Evolutionary conservation across 2,329 filamentous ascomycete genomes (phyloP).

Genomic region (Pseudonectria foliicola): DNA sequence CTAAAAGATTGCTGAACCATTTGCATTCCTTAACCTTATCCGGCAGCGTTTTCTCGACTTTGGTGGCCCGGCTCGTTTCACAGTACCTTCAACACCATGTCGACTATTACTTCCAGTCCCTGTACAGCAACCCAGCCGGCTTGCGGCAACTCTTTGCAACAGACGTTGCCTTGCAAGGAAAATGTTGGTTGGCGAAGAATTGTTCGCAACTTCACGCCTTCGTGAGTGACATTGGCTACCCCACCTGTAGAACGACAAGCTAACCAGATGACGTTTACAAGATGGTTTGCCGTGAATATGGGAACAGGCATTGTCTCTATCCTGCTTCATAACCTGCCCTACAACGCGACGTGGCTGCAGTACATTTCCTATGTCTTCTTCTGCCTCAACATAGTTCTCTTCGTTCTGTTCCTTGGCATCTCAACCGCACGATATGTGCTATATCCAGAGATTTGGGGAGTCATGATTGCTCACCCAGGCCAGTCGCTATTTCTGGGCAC

Average conservation of each 20-base stretch:
- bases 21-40: too few relatives aligned
- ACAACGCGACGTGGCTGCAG: conserved; percentile 49
- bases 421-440: conserved; percentile 54
- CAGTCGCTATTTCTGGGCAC: conserved; percentile 64
- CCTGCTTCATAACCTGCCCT: conserved; percentile 55
- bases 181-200: conserved; percentile 37
- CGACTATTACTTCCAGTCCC: conserved; percentile 7
- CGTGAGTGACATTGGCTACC: conserved; percentile 29
- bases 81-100: conserved; percentile 8
- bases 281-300: conserved; percentile 57
- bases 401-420: conserved; percentile 45
- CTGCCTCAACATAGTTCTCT: conserved; percentile 51
- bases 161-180: conserved; percentile 23
- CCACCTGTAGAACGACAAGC: neutral
- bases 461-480: conserved; percentile 59
- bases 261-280: conserved; percentile 10
- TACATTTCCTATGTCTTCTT: conserved; percentile 56
- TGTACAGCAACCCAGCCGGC: conserved; percentile 6
- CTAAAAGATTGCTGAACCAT: too few relatives aligned
- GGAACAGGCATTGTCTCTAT: conserved; percentile 62
- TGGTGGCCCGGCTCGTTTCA: too few relatives aligned
- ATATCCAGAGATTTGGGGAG: conserved; percentile 58
- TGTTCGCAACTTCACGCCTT: conserved; percentile 47
- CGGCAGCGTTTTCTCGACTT: too few relatives aligned
- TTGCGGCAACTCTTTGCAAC: conserved; percentile 5